Base-by-base conservation (phyloP, 2,329 filamentous ascomycete species). In the Aspergillus latus region DNA sequence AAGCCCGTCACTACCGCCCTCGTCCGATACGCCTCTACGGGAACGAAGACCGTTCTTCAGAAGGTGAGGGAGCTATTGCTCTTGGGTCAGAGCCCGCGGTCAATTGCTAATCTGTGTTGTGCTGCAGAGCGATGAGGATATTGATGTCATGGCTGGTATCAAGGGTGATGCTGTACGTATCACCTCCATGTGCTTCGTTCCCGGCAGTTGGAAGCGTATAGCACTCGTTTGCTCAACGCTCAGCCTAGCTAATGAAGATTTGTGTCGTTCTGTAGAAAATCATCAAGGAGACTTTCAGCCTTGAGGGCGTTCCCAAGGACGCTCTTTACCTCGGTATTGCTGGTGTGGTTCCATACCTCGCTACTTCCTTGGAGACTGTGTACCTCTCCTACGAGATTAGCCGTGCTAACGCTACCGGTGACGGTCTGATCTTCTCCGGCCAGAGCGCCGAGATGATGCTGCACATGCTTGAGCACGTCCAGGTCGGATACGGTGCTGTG, bases 401-500 rank as follows among this genome's bases (percentile, higher is more conserved):
- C 71, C 85, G 88, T 59, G 77, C 84, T 1, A 81, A 83, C 1
- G 76, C 78, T 13, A 77, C 78, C 6, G 90, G 89, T 32, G 78
- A 81, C 11, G 81, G 84, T 29, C 78, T 88, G 49, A 69, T 92
- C 43, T 82, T 94, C 68, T 84, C 79, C 62, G 85, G 86, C 49
- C 84, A 91, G 49, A 88, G 84, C 2, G 92, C 92, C 2, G 84
- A 86, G 59, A 76, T 88, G 26, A 78, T 91, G 54, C 81, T 97
- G 8, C 82, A 87, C 62, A 72, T 91, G 13, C 80, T 96, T 30
- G 92, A 96, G 76, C 92, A 92, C 10, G 77, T 97, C 52, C 93
- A 97, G 74, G 83, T 97, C 53, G 92, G 91, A 58, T 96, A 95
- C 66, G 92, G 93, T 54, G 93, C 92, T 47, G 85, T 95, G 56